phyloP scores from a whole-genome alignment of 2,329 filamentous ascomycete genomes.

The Neofusicoccum kwambonambiense region DNA sequence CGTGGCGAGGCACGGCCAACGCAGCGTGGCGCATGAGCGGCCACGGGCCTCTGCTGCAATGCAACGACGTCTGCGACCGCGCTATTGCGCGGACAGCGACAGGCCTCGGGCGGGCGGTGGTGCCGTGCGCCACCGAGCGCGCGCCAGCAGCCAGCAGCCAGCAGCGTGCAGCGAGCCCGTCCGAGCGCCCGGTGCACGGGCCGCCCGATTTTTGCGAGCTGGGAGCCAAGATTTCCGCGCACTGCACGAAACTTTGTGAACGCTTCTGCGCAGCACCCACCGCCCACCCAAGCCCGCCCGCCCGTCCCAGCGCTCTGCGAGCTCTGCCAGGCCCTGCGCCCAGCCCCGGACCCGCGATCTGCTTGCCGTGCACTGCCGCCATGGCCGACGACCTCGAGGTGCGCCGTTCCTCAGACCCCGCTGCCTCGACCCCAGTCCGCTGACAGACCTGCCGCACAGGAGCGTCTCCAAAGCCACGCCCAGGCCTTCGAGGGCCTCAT shows the following conservation, averaged over 20 bases:
- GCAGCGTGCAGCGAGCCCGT: too few species aligned
- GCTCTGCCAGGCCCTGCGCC: neutral
- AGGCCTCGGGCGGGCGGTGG: neutral
- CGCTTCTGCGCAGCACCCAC: neutral
- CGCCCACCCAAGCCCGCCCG: neutral
- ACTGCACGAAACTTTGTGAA: conserved; percentile 6
- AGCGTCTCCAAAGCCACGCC: conserved; percentile 57
- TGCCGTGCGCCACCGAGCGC: neutral
- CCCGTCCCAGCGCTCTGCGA: neutral
- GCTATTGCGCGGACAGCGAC: neutral
- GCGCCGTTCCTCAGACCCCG: conserved; percentile 26
- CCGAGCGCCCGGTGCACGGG: neutral
- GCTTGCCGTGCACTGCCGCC: neutral
- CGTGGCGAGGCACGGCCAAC: neutral
- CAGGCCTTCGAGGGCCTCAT: conserved; percentile 84
- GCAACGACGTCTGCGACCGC: neutral
- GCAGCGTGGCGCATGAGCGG: conserved; percentile 1
- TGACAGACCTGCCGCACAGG: conserved; percentile 39
- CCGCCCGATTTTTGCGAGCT: conserved; percentile 5
- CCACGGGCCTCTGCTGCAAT: neutral
- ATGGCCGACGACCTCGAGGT: conserved; percentile 46
- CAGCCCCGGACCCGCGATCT: too few species aligned
- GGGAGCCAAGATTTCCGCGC: conserved; percentile 10
- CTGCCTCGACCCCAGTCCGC: conserved; percentile 23
- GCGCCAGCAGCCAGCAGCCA: neutral